Evolutionary conservation across 306 rosid species (phyloP).

Genomic region (Ochetophila trinervis): DNA sequence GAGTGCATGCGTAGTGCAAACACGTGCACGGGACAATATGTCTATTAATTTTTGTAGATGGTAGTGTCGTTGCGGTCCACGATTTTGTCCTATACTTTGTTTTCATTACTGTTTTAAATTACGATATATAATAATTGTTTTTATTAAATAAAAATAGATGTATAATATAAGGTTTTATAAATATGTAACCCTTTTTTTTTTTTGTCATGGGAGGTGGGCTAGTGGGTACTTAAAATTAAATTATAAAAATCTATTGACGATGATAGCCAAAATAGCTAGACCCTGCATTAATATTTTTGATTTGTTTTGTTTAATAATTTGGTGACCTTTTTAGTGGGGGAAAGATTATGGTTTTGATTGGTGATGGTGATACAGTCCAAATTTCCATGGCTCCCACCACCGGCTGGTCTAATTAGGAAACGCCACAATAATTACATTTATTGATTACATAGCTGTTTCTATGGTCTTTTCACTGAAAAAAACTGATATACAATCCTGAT

Average conservation of each 20-base stretch:
- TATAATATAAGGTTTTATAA: no score
- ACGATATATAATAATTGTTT: constrained; percentile 9
- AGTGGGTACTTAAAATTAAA: neutral
- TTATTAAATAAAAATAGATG: neutral
- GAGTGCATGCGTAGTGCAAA: no score
- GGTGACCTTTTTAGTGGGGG: constrained; percentile 19
- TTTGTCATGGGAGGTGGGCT: constrained; percentile 21
- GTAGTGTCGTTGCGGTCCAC: constrained; percentile 26
- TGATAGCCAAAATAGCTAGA: constrained; percentile 27
- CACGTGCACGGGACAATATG: no score
- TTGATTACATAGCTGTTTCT: neutral
- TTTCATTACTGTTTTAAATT: constrained; percentile 27
- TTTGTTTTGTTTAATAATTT: neutral
- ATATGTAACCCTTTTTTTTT: no score
- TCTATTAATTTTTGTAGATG: neutral
- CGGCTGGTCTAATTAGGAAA: constrained; percentile 33
- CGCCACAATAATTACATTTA: constrained; percentile 24
- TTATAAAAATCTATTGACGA: constrained; percentile 25
- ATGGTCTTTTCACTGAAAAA: no score
- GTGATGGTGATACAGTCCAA: constrained; percentile 20
- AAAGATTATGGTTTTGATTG: constrained; percentile 22
- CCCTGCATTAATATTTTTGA: neutral
- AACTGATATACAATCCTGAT: no score
- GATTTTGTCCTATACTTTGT: constrained; percentile 38
- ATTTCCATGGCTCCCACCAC: constrained; percentile 37